Percentiles rank a stretch among this genome's conserved stretches.
Conservation (phyloP, 768 basidiomycete genomes). For the Kwoniella sp. region DNA sequence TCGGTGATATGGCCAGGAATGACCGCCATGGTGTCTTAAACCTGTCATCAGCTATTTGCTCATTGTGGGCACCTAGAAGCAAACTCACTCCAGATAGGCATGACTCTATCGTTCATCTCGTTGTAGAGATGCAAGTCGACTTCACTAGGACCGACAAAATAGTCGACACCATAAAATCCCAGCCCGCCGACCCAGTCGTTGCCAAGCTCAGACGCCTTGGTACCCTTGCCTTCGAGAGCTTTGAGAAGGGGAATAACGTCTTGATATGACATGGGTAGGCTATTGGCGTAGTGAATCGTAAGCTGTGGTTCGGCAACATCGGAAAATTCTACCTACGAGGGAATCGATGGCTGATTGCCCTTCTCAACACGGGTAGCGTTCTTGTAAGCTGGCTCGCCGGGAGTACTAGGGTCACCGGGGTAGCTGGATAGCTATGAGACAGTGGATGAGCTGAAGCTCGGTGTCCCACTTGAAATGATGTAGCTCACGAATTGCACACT, state of each 20-base stretch:
- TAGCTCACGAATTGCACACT: slow-evolving; percentile 68
- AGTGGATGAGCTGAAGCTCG: slow-evolving; percentile 36
- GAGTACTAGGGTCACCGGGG: slow-evolving; percentile 71
- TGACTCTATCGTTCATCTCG: slow-evolving; percentile 74
- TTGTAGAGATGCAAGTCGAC: slow-evolving; percentile 64
- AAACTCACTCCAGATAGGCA: slow-evolving; percentile 83
- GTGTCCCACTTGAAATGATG: too few species aligned
- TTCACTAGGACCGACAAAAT: slow-evolving; percentile 58
- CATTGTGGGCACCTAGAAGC: slow-evolving; percentile 50
- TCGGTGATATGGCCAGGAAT: slow-evolving; percentile 58
- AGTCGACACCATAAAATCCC: slow-evolving; percentile 53
- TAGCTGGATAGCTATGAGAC: slow-evolving; percentile 46
- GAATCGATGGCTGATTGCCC: slow-evolving; percentile 54
- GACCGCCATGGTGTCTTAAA: slow-evolving; percentile 45
- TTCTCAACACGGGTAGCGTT: slow-evolving; percentile 67
- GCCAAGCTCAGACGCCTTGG: slow-evolving; percentile 45
- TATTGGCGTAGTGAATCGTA: too few species aligned
- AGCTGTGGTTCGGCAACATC: too few species aligned
- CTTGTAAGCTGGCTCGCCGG: slow-evolving; percentile 82
- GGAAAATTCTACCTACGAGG: too few species aligned
- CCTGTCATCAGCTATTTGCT: slow-evolving; percentile 8
- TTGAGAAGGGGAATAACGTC: slow-evolving; percentile 73
- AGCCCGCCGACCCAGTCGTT: slow-evolving; percentile 55
- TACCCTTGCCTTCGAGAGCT: slow-evolving; percentile 60
- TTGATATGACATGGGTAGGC: slow-evolving; percentile 84